phyloP scores from a whole-genome alignment of 2,329 filamentous ascomycete genomes.

The Alternaria ethzedia region DNA sequence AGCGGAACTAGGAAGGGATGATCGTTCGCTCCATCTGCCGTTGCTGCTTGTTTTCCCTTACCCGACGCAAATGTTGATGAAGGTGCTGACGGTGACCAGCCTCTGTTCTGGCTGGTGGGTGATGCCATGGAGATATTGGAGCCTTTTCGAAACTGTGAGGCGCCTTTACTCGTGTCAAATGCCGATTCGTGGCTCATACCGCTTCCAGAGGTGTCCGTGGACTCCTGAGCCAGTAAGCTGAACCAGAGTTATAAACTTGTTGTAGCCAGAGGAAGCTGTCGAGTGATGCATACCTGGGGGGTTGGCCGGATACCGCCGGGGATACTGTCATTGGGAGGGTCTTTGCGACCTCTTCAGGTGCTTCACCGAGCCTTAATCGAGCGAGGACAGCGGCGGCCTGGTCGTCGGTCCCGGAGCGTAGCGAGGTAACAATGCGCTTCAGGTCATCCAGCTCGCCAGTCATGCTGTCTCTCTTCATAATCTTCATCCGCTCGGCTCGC shows the following conservation, averaged over 20 bases:
- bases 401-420: constrained; percentile 28
- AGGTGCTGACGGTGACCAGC: constrained; percentile 6
- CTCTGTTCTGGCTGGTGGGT: constrained; percentile 10
- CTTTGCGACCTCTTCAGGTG: constrained; percentile 27
- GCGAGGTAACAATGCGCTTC: constrained; percentile 26
- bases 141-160: constrained; percentile 6
- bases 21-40: not conserved
- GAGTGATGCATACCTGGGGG: constrained; percentile 25
- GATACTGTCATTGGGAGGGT: constrained; percentile 19
- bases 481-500: constrained; percentile 33
- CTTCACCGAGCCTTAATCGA: constrained; percentile 26
- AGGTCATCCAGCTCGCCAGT: constrained; percentile 26
- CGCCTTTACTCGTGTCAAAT: constrained; percentile 6
- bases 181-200: constrained; percentile 20
- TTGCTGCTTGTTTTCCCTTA: constrained; percentile 15
- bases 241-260: constrained; percentile 18
- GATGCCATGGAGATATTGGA: constrained; percentile 18
- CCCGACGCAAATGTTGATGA: constrained; percentile 8
- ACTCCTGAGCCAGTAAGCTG: constrained; percentile 29
- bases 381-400: constrained; percentile 29
- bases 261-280: constrained; percentile 3
- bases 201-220: constrained; percentile 18
- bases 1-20: constrained; percentile 20
- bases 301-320: constrained; percentile 7
- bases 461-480: constrained; percentile 28